These are phyloP conservation scores for Plantago elongata DNA, from an alignment of 257 asterid species.

Conservation along the genomic window DNA sequence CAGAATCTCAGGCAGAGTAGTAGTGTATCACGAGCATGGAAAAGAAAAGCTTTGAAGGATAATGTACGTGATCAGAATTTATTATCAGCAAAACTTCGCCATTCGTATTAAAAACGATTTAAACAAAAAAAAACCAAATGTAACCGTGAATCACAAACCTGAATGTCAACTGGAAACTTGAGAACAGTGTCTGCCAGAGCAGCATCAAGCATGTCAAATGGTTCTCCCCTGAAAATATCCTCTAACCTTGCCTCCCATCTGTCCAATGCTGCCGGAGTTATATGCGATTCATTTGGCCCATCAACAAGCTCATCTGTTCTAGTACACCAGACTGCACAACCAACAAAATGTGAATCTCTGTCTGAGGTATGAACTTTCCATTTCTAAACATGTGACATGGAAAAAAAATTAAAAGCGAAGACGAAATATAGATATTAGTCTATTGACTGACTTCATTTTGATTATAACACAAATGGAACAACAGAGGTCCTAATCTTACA, in stretches of 20 bases:
- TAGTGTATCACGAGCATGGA: too few relatives aligned
- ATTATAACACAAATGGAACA: too few relatives aligned
- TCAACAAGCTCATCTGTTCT: conserved; percentile 98
- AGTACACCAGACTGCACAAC: conserved; percentile 83
- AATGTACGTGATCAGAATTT: too few relatives aligned
- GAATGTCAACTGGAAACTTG: conserved; percentile 84
- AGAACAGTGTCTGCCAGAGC: conserved; percentile 81
- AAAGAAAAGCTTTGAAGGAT: too few relatives aligned
- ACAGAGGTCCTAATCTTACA: too few relatives aligned
- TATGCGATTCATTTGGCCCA: conserved; percentile 97
- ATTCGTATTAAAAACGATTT: too few relatives aligned
- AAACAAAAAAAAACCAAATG: too few relatives aligned
- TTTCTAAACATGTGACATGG: not conserved
- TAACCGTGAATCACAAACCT: conserved; percentile 38
- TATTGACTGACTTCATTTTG: too few relatives aligned
- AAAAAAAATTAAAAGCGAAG: not conserved
- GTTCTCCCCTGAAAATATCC: conserved; percentile 74
- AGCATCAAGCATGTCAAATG: conserved; percentile 99
- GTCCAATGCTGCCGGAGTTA: conserved; percentile 83
- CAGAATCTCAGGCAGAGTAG: too few relatives aligned
- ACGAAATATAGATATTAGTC: not conserved
- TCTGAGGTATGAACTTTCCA: not conserved
- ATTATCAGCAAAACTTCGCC: too few relatives aligned
- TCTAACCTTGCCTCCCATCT: conserved; percentile 95
- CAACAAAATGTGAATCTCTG: conserved; percentile 5